Percentiles rank a stretch among this genome's conserved stretches.
Evolutionary conservation across 2,329 filamentous ascomycete genomes (phyloP).

Genomic region (Dactylonectria macrodidyma): DNA sequence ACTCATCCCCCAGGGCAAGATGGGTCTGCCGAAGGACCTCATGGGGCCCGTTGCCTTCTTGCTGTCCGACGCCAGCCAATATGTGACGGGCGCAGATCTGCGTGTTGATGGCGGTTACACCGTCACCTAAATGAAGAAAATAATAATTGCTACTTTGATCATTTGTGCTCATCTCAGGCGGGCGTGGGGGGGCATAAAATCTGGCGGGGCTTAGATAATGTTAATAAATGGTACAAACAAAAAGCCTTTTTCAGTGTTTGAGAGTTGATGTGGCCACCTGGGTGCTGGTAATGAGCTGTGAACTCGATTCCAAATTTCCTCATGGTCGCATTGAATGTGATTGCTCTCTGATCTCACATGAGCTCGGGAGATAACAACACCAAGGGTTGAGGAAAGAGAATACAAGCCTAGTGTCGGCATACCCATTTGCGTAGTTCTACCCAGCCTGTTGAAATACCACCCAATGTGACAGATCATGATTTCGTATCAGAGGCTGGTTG

Average conservation of each 20-base stretch:
- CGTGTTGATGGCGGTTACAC: constrained; percentile 92
- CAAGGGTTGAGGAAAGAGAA: constrained; percentile 4
- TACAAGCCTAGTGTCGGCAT: constrained; percentile 3
- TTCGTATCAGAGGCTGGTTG: neutral
- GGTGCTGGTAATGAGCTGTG: neutral
- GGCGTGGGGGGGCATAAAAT: constrained; percentile 37
- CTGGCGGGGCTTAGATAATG: constrained; percentile 37
- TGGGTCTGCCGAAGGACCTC: constrained; percentile 91
- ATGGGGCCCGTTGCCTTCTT: constrained; percentile 95
- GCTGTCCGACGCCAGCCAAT: constrained; percentile 82
- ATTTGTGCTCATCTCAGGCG: constrained; percentile 19
- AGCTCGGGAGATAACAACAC: constrained; percentile 3
- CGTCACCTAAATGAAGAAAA: constrained; percentile 68
- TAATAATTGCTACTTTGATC: constrained; percentile 10
- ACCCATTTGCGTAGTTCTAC: constrained; percentile 8
- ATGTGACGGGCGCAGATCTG: constrained; percentile 81
- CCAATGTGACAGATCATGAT: constrained; percentile 2
- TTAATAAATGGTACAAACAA: constrained; percentile 35
- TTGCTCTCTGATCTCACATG: constrained; percentile 8
- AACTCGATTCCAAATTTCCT: constrained; percentile 1
- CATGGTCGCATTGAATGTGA: constrained; percentile 15
- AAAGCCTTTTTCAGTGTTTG: neutral
- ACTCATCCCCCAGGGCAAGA: constrained; percentile 92
- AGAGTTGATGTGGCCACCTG: neutral
- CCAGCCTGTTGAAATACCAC: constrained; percentile 8